A percentile compares a stretch with the other conserved stretches of the same genome.
Evolutionary conservation across 73 alveolate genomes (phyloP).

Genomic region (Paramecium sexaurelia): DNA sequence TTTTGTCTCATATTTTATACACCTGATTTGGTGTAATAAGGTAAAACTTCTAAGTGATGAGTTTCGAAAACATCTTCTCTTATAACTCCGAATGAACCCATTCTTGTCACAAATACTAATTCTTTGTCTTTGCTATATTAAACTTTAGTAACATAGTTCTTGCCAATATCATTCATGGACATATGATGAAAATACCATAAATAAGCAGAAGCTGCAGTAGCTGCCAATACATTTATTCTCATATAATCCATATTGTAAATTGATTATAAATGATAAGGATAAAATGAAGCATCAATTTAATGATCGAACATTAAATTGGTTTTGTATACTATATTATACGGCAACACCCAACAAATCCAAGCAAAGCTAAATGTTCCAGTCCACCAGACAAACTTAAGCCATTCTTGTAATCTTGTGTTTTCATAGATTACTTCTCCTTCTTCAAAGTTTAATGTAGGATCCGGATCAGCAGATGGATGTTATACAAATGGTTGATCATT

Average conservation of each 20-base stretch:
- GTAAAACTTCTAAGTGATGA: constrained; percentile 81
- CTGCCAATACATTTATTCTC: constrained; percentile 53
- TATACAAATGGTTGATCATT: constrained; percentile 88
- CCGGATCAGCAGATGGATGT: constrained; percentile 88
- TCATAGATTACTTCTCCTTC: constrained; percentile 86
- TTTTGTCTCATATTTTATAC: constrained; percentile 62
- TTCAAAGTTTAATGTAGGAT: constrained; percentile 85
- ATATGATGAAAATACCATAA: constrained; percentile 40
- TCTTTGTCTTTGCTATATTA: constrained; percentile 83
- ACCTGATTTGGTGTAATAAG: constrained; percentile 73
- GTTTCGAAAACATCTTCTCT: constrained; percentile 81
- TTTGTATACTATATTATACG: constrained; percentile 52
- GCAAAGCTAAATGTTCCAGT: constrained; percentile 69
- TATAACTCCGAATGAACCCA: constrained; percentile 72
- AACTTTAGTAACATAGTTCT: constrained; percentile 77
- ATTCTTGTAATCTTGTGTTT: constrained; percentile 80
- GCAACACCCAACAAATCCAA: constrained; percentile 70
- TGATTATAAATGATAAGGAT: constrained; percentile 56
- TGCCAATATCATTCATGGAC: constrained; percentile 64
- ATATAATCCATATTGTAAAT: background rate
- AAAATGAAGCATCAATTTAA: constrained; percentile 46
- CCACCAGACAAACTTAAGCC: constrained; percentile 79
- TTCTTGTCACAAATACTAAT: constrained; percentile 82
- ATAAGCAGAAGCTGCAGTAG: constrained; percentile 56
- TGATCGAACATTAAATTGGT: constrained; percentile 60